These are phyloP conservation scores for Fusarium praegraminearum DNA, from an alignment of 2,329 filamentous ascomycete species.

Conservation along the genomic window DNA sequence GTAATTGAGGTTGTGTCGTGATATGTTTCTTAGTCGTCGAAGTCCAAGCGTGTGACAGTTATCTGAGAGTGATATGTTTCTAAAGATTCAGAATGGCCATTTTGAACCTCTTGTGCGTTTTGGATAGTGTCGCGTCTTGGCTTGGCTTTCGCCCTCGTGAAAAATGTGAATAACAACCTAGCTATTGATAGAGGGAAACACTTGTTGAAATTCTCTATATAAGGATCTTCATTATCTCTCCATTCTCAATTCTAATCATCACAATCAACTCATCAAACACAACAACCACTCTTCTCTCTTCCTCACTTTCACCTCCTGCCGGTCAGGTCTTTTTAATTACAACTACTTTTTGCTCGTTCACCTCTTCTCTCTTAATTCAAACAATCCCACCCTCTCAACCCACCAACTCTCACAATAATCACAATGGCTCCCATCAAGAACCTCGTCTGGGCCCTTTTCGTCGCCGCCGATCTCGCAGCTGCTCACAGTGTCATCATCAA, in stretches of 20 bases:
- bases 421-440: constrained; percentile 24
- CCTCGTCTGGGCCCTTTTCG: constrained; percentile 5
- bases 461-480: constrained; percentile 20
- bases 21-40: constrained; percentile 1
- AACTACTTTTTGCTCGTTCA: background rate
- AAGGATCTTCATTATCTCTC: background rate
- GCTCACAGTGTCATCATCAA: constrained; percentile 19
- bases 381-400: accelerated
- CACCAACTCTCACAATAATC: background rate
- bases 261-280: constrained; percentile 2
- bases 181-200: background rate
- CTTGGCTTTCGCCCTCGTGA: background rate
- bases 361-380: background rate
- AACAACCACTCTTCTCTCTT: background rate
- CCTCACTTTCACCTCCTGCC: constrained; percentile 7
- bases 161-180: background rate
- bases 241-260: background rate
- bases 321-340: constrained; percentile 14
- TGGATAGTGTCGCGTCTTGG: constrained; percentile 2
- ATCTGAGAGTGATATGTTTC: constrained; percentile 7
- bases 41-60: background rate
- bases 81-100: background rate
- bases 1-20: background rate
- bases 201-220: background rate
- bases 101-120: constrained; percentile 12